phyloP scores from a whole-genome alignment of 805 yeast genomes.

The Sugiyamaella floridensis region DNA sequence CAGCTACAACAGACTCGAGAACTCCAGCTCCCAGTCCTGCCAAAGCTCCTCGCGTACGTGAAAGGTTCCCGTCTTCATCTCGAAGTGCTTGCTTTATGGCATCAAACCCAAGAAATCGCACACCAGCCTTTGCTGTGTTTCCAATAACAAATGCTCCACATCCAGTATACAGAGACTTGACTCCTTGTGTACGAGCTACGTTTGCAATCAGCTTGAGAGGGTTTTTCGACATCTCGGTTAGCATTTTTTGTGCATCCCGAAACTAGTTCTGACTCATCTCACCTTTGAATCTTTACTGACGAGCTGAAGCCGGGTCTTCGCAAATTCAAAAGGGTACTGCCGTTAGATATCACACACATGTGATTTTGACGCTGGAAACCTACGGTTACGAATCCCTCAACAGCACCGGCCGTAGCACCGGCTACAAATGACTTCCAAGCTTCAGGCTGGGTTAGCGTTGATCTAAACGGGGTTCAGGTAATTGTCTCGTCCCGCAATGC shows the following conservation, averaged over 20 bases:
- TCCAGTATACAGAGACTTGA: constrained; percentile 77
- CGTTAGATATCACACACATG: background rate
- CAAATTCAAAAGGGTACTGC: constrained; percentile 88
- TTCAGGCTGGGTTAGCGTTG: constrained; percentile 16
- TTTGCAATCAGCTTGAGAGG: constrained; percentile 75
- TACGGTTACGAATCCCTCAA: constrained; percentile 72
- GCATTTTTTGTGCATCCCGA: background rate
- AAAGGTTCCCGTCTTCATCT: constrained; percentile 79
- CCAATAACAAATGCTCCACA: constrained; percentile 97
- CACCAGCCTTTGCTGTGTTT: constrained; percentile 93
- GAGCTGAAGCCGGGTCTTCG: constrained; percentile 86
- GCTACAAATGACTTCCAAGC: constrained; percentile 36
- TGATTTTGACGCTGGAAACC: constrained; percentile 1
- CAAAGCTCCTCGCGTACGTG: constrained; percentile 84
- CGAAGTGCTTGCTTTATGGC: constrained; percentile 67
- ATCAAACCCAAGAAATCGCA: constrained; percentile 89
- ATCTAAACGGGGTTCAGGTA: background rate
- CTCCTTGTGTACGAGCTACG: constrained; percentile 72
- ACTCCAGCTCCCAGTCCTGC: constrained; percentile 99
- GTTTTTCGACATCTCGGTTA: constrained; percentile 59
- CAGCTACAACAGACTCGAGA: constrained; percentile 84
- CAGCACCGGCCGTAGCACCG: constrained; percentile 41
- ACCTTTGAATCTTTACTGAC: constrained; percentile 26
- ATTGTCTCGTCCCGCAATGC: too few species aligned
- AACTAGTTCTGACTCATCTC: background rate